Percentiles rank a stretch among this genome's conserved stretches.
phyloP scores from a whole-genome alignment of 305 asterid genomes.

The Fraxinus xanthoxyloides region DNA sequence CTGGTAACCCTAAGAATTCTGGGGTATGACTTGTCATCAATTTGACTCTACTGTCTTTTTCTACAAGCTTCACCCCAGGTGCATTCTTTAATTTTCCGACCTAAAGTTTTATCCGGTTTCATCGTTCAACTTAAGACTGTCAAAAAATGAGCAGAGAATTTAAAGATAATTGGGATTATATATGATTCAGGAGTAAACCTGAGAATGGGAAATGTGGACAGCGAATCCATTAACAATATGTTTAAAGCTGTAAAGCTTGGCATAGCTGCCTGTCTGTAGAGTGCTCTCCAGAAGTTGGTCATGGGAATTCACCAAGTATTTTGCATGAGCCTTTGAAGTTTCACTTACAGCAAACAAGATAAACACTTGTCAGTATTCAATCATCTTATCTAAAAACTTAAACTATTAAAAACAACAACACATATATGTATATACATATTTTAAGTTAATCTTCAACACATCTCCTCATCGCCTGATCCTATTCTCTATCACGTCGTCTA shows the following conservation, averaged over 20 bases:
- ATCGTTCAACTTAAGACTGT: background rate
- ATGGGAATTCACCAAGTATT: slow-evolving; percentile 56
- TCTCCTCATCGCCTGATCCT: background rate
- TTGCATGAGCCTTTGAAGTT: slow-evolving; percentile 55
- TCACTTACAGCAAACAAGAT: slow-evolving; percentile 27
- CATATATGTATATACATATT: background rate
- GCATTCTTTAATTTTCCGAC: slow-evolving; percentile 43
- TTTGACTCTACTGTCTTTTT: slow-evolving; percentile 67
- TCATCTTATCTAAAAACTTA: background rate
- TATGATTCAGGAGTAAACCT: slow-evolving; percentile 33
- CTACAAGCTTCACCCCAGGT: slow-evolving; percentile 59
- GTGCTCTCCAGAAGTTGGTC: slow-evolving; percentile 52
- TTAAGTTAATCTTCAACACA: background rate
- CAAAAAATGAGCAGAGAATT: background rate
- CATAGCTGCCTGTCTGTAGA: slow-evolving; percentile 59
- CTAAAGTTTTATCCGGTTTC: slow-evolving; percentile 21
- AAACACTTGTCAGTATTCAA: background rate
- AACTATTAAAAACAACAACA: background rate
- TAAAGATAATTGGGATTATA: background rate
- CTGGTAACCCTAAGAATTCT: slow-evolving; percentile 54
- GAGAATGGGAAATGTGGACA: slow-evolving; percentile 66
- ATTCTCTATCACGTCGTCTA: background rate
- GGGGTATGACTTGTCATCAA: slow-evolving; percentile 75
- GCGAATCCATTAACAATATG: slow-evolving; percentile 83
- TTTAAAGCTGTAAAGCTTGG: slow-evolving; percentile 80